phyloP scores from a whole-genome alignment of 164 flowering plant species.

The Macadamia integrifolia region DNA sequence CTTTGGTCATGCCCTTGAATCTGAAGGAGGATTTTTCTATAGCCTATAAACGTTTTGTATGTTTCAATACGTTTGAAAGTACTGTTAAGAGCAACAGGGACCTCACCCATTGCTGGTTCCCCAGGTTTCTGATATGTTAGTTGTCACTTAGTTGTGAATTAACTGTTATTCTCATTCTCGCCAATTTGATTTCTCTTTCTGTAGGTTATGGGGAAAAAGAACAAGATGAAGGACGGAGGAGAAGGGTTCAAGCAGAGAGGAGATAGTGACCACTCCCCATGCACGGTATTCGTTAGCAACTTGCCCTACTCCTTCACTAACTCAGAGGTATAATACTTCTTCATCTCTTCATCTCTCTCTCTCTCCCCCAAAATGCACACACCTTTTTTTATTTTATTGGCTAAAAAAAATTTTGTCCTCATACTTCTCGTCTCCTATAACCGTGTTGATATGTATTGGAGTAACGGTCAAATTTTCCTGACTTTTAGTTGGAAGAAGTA shows the following conservation, averaged over 20 bases:
- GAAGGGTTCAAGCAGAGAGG: constrained; percentile 10
- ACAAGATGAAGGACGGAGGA: constrained; percentile 16
- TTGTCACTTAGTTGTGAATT: no score
- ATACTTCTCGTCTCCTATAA: background rate
- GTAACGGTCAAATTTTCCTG: background rate
- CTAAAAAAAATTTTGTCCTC: no score
- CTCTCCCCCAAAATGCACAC: no score
- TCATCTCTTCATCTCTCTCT: background rate
- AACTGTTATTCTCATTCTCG: no score
- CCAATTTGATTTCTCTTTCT: background rate
- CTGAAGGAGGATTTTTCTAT: no score
- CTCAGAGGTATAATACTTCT: constrained; percentile 41
- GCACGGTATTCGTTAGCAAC: constrained; percentile 69
- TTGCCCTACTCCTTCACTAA: constrained; percentile 72
- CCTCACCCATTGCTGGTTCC: no score
- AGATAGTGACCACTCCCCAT: constrained; percentile 42
- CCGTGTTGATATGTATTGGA: background rate
- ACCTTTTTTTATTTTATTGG: no score
- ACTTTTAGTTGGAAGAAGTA: constrained; percentile 57
- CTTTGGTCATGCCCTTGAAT: no score
- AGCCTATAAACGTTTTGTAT: no score
- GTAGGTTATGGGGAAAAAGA: constrained; percentile 47
- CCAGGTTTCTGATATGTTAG: no score
- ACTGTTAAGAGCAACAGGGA: no score
- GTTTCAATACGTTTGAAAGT: no score